These are phyloP conservation scores for Aspergillus unguis DNA, from an alignment of 2,329 filamentous ascomycete species.

Conservation along the genomic window DNA sequence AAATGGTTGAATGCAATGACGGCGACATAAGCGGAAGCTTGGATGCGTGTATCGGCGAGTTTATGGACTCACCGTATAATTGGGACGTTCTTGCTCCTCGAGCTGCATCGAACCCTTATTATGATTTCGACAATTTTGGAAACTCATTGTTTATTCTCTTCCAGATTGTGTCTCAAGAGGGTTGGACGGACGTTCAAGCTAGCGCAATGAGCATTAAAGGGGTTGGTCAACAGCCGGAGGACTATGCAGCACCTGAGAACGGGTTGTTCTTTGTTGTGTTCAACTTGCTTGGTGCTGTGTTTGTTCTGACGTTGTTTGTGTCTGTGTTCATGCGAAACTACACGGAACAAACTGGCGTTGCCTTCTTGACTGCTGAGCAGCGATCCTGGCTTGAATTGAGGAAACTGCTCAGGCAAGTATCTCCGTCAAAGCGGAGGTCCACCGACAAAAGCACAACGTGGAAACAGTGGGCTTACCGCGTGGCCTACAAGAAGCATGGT, in stretches of 20 bases:
- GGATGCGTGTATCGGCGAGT: constrained; percentile 81
- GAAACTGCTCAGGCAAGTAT: constrained; percentile 87
- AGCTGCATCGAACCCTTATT: constrained; percentile 75
- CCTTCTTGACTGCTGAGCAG: constrained; percentile 91
- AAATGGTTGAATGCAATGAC: constrained; percentile 79
- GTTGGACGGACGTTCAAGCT: constrained; percentile 93
- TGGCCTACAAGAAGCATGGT: constrained; percentile 90
- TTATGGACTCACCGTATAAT: constrained; percentile 68
- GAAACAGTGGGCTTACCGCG: constrained; percentile 92
- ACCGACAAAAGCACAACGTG: constrained; percentile 71
- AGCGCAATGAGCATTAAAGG: constrained; percentile 78
- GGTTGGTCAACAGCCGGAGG: constrained; percentile 66
- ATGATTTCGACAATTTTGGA: constrained; percentile 93
- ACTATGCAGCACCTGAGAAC: constrained; percentile 72
- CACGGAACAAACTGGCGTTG: constrained; percentile 96
- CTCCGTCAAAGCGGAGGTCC: constrained; percentile 87
- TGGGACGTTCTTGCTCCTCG: constrained; percentile 85
- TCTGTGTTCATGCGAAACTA: constrained; percentile 99
- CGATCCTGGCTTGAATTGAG: constrained; percentile 93
- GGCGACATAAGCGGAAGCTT: constrained; percentile 53
- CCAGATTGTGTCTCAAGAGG: constrained; percentile 97
- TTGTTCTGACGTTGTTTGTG: constrained; percentile 94
- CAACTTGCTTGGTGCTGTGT: constrained; percentile 93
- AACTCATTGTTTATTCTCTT: constrained; percentile 92
- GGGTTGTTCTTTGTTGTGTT: constrained; percentile 93